These are phyloP conservation scores for Wickerhamomyces rabaulensis DNA, from an alignment of 805 yeast species.

Conservation along the genomic window DNA sequence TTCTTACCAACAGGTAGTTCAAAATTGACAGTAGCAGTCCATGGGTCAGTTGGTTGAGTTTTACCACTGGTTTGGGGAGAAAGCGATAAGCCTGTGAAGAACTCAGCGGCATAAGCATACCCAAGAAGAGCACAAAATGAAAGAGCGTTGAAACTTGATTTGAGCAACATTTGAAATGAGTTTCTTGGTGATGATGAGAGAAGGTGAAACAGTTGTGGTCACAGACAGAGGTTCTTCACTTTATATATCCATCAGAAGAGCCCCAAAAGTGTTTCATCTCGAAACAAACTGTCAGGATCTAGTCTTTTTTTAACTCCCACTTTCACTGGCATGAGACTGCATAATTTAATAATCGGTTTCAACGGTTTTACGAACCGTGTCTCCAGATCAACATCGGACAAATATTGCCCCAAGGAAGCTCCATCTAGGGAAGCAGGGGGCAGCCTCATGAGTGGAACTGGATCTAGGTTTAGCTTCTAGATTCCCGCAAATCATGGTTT, in stretches of 20 bases:
- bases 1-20: slow-evolving; percentile 21
- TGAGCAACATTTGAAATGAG: neutral
- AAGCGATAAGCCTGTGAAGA: slow-evolving; percentile 4
- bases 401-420: too few relatives aligned
- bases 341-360: neutral
- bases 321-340: neutral
- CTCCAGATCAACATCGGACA: too few relatives aligned
- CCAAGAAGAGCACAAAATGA: neutral
- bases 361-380: too few relatives aligned
- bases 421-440: too few relatives aligned
- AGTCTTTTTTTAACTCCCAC: too few relatives aligned
- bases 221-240: neutral
- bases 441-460: too few relatives aligned
- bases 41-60: slow-evolving; percentile 18
- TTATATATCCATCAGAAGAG: neutral
- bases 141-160: neutral
- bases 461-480: too few relatives aligned
- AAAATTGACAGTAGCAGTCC: slow-evolving; percentile 29
- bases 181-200: neutral
- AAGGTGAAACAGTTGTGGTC: neutral
- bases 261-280: neutral
- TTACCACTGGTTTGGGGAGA: slow-evolving; percentile 1
- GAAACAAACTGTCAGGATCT: neutral
- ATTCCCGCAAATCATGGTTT: too few relatives aligned
- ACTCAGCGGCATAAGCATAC: slow-evolving; percentile 1